Evolutionary conservation across 768 basidiomycete species (phyloP), one percentile per base, ranked within the genome.

Genomic region (Lactarius pseudohatsudake): DNA sequence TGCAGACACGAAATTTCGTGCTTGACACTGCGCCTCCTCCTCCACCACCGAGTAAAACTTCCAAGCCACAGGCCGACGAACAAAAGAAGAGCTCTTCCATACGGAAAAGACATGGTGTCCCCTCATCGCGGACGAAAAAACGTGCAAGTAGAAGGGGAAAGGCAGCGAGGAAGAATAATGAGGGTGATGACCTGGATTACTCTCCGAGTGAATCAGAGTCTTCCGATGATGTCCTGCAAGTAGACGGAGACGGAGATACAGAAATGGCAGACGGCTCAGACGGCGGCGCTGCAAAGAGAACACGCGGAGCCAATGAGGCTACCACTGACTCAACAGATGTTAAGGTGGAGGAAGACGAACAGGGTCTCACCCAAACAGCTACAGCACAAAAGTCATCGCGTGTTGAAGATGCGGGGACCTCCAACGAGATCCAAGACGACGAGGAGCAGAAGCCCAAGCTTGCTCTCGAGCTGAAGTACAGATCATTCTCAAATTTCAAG

Each of bases 371-470:
- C 41, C 47, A 16, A 65, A 58, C 50, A 3, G 16, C 18, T 26
- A 32, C 61, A 41, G 43, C 58, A 56, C 54, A 50, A 26, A n/a
- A 64, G 61, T 15, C 45, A 26, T 59, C 38, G 22, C 65, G 26
- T 53, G 54, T n/a, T 69, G 78, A 20, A 75, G 78, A 59, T 9
- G 32, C 68, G 40, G 70, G 72, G 32, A 71, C 83, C 50, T 79
- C 83, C 40, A 75, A 84, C 18, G 82, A 83, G 59, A 70, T 78
- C 32, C 79, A 79, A n/a, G 84, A 86, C 57, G 87, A 88, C 58
- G 87, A 89, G 60, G 88, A 79, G 64, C 74, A 74, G 70, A 92
- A 94, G 71, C 90, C 88, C 15, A 90, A 92, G 72, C 87, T 89
- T 7, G 69, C 82, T 36, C 77, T 92, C 40, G 81, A 84, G 62